Evolutionary conservation across 2,329 filamentous ascomycete species (phyloP), one percentile per base, ranked within the genome.

Genomic region (Westerdykella ornata): DNA sequence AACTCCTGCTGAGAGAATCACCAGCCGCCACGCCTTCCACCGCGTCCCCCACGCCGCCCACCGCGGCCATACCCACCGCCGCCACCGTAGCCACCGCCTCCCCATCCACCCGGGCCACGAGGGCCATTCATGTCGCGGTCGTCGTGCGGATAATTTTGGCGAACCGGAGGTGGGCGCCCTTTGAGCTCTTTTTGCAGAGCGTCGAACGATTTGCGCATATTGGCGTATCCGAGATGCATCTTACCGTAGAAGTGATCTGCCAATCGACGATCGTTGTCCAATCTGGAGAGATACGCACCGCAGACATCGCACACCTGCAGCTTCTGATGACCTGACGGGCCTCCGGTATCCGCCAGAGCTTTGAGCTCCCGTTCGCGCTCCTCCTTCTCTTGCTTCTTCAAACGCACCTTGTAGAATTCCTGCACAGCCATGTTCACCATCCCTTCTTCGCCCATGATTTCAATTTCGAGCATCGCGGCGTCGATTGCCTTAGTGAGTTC

Each of bases 221-320:
- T 87, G 13, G 92, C 92, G 64, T 97, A 98, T 0, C 92, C 92
- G 43, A 98, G 71, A 62, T 98, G 92, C 92, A 98, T 98, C 74
- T 98, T 98, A 16, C 92, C 92, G 67, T 96, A 97, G 64, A 98
- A 98, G 66, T 98, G 92, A 63, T 98, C 92, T 15, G 92, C 92
- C 60, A 98, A 67, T 20, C 92, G 78, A 28, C 92, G 79, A 65
- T 98, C 92, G 62, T 98, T 98, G 63, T 98, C 92, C 22, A 98
- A 76, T 16, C 92, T 74, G 48, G 82, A 88, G 29, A 98, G 76
- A 65, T 97, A 98, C 5, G 92, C 92, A 48, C 92, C 92, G 66
- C 92, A 98, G 1, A 97, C 92, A 68, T 98, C 92, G 74, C 92
- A 98, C 35, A 98, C 92, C 66, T 98, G 92, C 31, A 98, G 74